Base-by-base conservation (phyloP, 805 yeast genomes). In the Kazachstania bromeliacearum region DNA sequence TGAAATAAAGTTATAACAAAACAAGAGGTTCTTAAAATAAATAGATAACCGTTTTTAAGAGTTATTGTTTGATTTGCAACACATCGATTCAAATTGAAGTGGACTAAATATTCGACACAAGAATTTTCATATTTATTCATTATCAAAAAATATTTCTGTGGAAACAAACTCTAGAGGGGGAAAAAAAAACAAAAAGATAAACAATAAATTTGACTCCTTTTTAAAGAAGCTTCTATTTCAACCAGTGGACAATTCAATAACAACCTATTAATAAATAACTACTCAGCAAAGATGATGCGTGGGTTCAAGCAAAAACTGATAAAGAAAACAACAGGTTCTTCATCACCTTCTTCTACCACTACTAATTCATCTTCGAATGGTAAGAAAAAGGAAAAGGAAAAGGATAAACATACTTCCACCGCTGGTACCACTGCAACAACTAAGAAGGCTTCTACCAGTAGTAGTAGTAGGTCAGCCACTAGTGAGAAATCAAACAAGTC, bases 301-400 rank as follows among this genome's bases (percentile, higher is more conserved):
- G 83, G 83, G 20, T 77, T 77, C 59, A 77, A 76, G 52, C 81
- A 77, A 52, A 64, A 75, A 45, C 44, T 59, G 42, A 58, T 57
- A 28, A 59, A 58, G 53, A 58, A 58, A 46, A 54, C 64, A 17
- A 48, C 57, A 18, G 60, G 60, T 17, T 45, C 55, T 30, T 56
- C 64, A n/a, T 61, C 66, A 3, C 46, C 59, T 3, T 24, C 39
- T 19, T 20, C 33, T 14, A 23, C 19, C 4, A 17, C 33, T 14
- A 23, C 19, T 6, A 17, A 16, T 21, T 12, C 31, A 12, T 21
- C 21, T 7, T 41, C 43, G 12, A 44, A 51, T 33, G 62, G 62
- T 29, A 60, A 59, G 43, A 50, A 62, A 38, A 64, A 68, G 45
- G 64, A 68, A 40, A 65, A 70, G 54, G 67, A 69, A 34, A 60